Percentiles rank a stretch among this genome's conserved stretches.
phyloP scores from a whole-genome alignment of 1,139 yeast genomes.

The Hansenula sp. region DNA sequence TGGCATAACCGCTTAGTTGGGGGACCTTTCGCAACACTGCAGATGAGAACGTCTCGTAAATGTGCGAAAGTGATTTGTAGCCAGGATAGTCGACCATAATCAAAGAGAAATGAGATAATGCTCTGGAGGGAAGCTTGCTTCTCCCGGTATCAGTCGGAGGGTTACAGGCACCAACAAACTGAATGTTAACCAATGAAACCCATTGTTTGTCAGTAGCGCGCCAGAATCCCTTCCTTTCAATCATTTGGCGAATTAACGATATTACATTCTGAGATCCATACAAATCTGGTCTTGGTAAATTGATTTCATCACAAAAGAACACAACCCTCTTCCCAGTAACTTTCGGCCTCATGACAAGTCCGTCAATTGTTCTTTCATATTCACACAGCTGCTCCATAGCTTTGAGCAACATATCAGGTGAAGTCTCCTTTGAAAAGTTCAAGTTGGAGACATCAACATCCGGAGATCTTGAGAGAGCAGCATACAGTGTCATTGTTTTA shows the following conservation, averaged over 20 bases:
- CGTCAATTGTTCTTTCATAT: conserved; percentile 50
- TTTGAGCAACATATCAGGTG: conserved; percentile 57
- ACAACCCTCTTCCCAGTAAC: conserved; percentile 70
- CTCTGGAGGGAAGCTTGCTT: conserved; percentile 51
- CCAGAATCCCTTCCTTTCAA: conserved; percentile 82
- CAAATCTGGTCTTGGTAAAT: conserved; percentile 70
- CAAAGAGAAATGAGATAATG: conserved; percentile 64
- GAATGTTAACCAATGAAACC: conserved; percentile 65
- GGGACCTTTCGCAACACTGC: conserved; percentile 67
- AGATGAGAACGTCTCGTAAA: conserved; percentile 55
- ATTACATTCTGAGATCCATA: conserved; percentile 77
- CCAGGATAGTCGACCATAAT: conserved; percentile 84
- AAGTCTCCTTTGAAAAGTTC: conserved; percentile 82
- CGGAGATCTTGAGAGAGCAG: conserved; percentile 58
- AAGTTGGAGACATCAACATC: conserved; percentile 61
- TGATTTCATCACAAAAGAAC: conserved; percentile 89
- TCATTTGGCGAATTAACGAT: conserved; percentile 70
- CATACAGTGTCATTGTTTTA: conserved; percentile 85
- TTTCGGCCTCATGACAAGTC: conserved; percentile 55
- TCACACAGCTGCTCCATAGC: conserved; percentile 73
- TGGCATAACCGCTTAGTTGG: conserved; percentile 49
- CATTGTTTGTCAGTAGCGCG: conserved; percentile 53
- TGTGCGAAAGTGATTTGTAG: conserved; percentile 54
- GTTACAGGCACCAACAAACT: conserved; percentile 93
- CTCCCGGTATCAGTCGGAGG: conserved; percentile 86